These are phyloP conservation scores for Flammula alnicola DNA, from an alignment of 1,284 basidiomycete species.

Conservation along the genomic window DNA sequence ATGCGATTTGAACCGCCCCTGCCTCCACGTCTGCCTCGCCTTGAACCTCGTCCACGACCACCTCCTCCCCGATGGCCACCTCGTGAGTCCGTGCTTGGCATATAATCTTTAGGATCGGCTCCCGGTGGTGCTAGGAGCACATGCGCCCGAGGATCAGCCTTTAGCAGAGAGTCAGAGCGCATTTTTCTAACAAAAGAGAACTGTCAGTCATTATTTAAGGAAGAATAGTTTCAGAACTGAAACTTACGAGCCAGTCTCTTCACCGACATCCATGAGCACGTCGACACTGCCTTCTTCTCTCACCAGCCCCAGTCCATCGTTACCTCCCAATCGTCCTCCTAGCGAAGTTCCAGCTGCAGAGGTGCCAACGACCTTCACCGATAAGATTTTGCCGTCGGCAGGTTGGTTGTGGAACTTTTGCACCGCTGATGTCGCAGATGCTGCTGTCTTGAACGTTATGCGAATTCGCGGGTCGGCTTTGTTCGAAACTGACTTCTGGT, in stretches of 20 bases:
- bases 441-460: conserved; percentile 71
- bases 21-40: conserved; percentile 38
- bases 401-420: conserved; percentile 78
- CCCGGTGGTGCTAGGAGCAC: conserved; percentile 76
- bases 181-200: conserved; percentile 63
- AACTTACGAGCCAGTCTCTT: conserved; percentile 62
- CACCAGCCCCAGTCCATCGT: conserved; percentile 61
- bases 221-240: background rate
- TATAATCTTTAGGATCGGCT: conserved; percentile 59
- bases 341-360: conserved; percentile 53
- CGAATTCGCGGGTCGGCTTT: conserved; percentile 64
- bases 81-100: conserved; percentile 38
- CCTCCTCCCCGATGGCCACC: conserved; percentile 45
- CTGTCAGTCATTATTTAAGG: background rate
- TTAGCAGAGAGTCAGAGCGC: conserved; percentile 79
- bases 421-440: conserved; percentile 70
- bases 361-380: conserved; percentile 67
- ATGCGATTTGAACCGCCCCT: conserved; percentile 43
- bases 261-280: conserved; percentile 60
- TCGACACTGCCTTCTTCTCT: conserved; percentile 73
- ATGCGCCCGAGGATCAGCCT: conserved; percentile 68
- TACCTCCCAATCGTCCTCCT: conserved; percentile 54
- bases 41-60: conserved; percentile 41
- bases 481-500: conserved; percentile 49
- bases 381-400: conserved; percentile 79